phyloP scores from a whole-genome alignment of 2,329 filamentous ascomycete genomes.

The Colletotrichum noveboracense region DNA sequence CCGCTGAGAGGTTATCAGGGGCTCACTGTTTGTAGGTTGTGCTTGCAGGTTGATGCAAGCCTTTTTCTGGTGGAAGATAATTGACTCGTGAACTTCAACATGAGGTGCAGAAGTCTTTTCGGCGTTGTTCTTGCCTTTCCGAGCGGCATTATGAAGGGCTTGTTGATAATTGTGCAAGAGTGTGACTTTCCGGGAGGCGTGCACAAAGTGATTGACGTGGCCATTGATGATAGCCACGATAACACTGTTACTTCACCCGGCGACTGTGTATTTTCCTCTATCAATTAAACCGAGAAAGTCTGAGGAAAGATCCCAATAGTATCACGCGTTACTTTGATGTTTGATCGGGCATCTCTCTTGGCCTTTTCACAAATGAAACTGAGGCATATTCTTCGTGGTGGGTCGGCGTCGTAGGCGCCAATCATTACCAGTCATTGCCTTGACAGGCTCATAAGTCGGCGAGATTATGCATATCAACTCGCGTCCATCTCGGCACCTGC shows the following conservation, averaged over 20 bases:
- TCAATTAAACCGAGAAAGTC: neutral
- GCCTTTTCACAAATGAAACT: neutral
- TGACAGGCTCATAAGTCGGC: neutral
- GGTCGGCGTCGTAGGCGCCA: neutral
- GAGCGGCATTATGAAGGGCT: neutral
- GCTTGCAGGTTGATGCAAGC: neutral
- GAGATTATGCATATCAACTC: neutral
- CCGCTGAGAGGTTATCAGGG: neutral
- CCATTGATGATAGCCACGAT: neutral
- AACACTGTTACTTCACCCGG: rapidly evolving
- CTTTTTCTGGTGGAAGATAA: neutral
- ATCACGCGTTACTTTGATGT: neutral
- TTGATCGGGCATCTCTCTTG: neutral
- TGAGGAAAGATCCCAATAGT: neutral
- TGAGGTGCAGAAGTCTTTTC: neutral
- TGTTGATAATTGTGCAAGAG: neutral
- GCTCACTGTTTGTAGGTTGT: neutral
- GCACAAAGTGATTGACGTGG: neutral
- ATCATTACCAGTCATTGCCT: neutral
- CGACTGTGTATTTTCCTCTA: rapidly evolving
- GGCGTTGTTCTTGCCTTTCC: neutral
- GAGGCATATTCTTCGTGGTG: neutral
- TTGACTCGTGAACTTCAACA: neutral
- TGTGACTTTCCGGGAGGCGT: neutral
- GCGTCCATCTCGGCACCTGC: neutral